Evolutionary conservation across 495 filamentous ascomycete genomes (phyloP).

Genomic region (Aspergillus indologenus): DNA sequence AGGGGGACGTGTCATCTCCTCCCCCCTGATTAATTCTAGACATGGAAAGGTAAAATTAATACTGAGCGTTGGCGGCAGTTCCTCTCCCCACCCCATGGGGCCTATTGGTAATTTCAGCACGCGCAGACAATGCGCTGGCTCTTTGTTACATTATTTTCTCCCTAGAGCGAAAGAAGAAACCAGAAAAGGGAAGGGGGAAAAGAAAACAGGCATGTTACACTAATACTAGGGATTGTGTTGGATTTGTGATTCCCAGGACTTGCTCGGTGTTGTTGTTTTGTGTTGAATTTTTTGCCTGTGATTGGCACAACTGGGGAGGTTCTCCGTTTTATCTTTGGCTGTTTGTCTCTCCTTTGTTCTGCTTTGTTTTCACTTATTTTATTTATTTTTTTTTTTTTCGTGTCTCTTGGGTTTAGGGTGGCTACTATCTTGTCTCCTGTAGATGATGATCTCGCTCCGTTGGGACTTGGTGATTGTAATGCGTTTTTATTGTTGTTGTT

Average conservation of each 20-base stretch:
- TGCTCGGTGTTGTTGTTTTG: constrained; percentile 1
- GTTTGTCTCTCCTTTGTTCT: too few species aligned
- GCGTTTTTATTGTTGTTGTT: too few species aligned
- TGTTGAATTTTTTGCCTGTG: neutral
- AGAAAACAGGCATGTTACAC: constrained; percentile 3
- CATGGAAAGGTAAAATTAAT: neutral
- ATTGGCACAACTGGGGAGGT: too few species aligned
- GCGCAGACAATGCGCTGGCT: neutral
- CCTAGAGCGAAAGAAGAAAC: neutral
- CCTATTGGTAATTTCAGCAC: neutral
- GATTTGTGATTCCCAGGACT: neutral
- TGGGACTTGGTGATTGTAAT: neutral
- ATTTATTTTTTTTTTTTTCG: constrained; percentile 1
- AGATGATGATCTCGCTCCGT: neutral
- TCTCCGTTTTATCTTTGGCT: too few species aligned
- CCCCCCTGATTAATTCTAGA: neutral
- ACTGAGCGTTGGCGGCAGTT: neutral
- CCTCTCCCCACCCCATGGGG: neutral
- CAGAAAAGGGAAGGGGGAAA: too few species aligned
- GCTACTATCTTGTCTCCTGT: neutral
- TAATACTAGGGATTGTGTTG: constrained; percentile 2
- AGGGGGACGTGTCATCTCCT: neutral
- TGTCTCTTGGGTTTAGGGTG: neutral
- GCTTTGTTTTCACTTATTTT: constrained; percentile 10
- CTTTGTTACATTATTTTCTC: constrained; percentile 6